Evolutionary conservation across 352 stramenopile species (phyloP), one percentile per base, ranked within the genome.

Genomic region (Pythium apleroticum): DNA sequence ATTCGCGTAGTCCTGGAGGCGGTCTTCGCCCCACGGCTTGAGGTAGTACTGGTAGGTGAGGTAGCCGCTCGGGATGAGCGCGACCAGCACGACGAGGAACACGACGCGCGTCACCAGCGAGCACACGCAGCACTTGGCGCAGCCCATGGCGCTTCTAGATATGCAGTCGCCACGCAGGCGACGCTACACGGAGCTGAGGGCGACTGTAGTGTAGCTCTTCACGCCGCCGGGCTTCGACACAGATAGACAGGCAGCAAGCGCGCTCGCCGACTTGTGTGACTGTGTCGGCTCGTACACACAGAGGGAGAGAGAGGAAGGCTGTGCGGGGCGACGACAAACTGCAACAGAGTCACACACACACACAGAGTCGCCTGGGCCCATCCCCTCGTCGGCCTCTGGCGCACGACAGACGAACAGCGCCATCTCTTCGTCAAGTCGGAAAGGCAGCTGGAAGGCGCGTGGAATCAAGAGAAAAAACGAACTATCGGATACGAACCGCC

Each of bases 1-100:
- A 41, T 72, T 31, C 9, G 56, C 60, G 20, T 66, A 67, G 48
- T 64, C 62, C 3, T 55, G 2, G 27, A 73, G 20, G 3, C 56
- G 78, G n/a, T 79, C 72, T 37, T 69, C 50, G 19, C 72, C 78
- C 78, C 78, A 87, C 20, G 67, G 55, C 24, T 83, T 83, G 31
- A 84, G 59, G 27, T 77, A 81, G 52, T 73, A 73, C 45, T 83
- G 72, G 50, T 77, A 84, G 6, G 54, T 66, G 25, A 87, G 37
- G 57, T 81, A 85, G 12, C 66, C 66, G 8, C 60, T 57, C 2
- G 65, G 66, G 17, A 87, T 68, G 55, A 83, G 63, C 25, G 68
- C 66, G 3, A 84, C 39, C 37, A 85, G 57, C 49, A 71, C 68
- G 17, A 31, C 63, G 7, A 78, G 37, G 9, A 68, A 50, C 17